Conservation (phyloP, 2,329 filamentous ascomycete species). For the Aspergillus neoniger region DNA sequence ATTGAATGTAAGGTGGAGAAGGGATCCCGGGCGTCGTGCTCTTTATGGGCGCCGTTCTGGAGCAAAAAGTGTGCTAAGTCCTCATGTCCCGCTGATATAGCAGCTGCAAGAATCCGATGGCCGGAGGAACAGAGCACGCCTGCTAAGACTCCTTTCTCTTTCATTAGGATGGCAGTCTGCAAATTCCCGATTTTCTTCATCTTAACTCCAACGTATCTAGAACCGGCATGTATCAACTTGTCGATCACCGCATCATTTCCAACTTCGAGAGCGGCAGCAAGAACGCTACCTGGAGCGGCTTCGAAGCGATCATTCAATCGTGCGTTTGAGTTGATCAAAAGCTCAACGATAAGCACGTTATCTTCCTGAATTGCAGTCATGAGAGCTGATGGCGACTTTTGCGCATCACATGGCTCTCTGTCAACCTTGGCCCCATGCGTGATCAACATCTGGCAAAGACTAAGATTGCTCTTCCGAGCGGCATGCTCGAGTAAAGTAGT, state of each 20-base stretch:
- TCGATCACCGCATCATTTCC: conserved; percentile 7
- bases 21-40: background rate
- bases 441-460: background rate
- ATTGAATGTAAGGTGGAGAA: accelerated
- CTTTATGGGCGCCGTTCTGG: background rate
- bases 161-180: conserved; percentile 9
- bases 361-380: background rate
- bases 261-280: conserved; percentile 16
- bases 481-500: background rate
- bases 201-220: background rate
- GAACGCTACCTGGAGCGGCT: conserved; percentile 3
- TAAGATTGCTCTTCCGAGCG: background rate
- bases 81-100: conserved; percentile 2
- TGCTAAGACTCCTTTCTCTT: background rate
- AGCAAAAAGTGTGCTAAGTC: background rate
- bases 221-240: background rate
- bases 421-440: conserved; percentile 1
- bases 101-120: conserved; percentile 5
- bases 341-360: background rate
- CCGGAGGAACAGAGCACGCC: background rate
- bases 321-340: background rate
- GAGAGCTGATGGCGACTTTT: background rate
- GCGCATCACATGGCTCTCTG: background rate
- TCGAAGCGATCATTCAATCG: conserved; percentile 2
- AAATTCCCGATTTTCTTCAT: background rate